A percentile compares a stretch with the other conserved stretches of the same genome.
Conservation (phyloP, 495 filamentous ascomycete species). For the Cercophora samala region DNA sequence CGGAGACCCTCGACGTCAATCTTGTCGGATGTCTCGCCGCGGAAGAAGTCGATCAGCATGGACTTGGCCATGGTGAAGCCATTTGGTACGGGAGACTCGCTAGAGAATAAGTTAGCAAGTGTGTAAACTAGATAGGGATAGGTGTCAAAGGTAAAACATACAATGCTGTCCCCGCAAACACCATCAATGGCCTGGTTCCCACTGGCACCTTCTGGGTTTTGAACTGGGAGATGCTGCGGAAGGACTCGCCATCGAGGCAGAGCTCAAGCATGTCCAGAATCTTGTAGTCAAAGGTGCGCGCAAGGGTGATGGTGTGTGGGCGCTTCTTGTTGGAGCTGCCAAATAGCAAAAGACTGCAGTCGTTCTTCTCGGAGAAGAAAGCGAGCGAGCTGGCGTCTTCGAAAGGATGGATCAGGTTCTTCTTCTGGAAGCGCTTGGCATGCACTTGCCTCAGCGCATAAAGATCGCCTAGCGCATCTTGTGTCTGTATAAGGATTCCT, state of each 20-base stretch:
- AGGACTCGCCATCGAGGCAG: slow-evolving; percentile 64
- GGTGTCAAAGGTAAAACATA: slow-evolving; percentile 13
- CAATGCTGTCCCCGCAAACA: slow-evolving; percentile 80
- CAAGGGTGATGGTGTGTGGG: slow-evolving; percentile 81
- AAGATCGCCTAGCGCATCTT: slow-evolving; percentile 78
- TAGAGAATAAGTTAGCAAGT: slow-evolving; percentile 5
- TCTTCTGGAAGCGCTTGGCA: slow-evolving; percentile 86
- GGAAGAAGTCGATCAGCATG: slow-evolving; percentile 87
- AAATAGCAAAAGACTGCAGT: slow-evolving; percentile 68
- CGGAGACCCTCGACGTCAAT: slow-evolving; percentile 93
- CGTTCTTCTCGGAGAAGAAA: slow-evolving; percentile 95
- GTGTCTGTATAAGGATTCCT: slow-evolving; percentile 27
- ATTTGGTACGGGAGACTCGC: slow-evolving; percentile 67
- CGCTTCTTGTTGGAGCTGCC: slow-evolving; percentile 87
- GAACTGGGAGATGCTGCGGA: slow-evolving; percentile 68
- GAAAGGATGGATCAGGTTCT: slow-evolving; percentile 75
- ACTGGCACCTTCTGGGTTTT: slow-evolving; percentile 77
- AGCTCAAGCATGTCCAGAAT: slow-evolving; percentile 93
- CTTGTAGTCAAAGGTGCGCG: slow-evolving; percentile 76
- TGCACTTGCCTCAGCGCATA: slow-evolving; percentile 74
- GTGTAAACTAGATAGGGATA: not conserved
- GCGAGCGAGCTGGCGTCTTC: slow-evolving; percentile 82
- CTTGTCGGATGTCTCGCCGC: slow-evolving; percentile 60
- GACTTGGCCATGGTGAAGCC: slow-evolving; percentile 80
- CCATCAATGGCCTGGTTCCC: slow-evolving; percentile 80